Evolutionary conservation across 805 yeast genomes (phyloP).

Genomic region (Kazachstania psychrophila): DNA sequence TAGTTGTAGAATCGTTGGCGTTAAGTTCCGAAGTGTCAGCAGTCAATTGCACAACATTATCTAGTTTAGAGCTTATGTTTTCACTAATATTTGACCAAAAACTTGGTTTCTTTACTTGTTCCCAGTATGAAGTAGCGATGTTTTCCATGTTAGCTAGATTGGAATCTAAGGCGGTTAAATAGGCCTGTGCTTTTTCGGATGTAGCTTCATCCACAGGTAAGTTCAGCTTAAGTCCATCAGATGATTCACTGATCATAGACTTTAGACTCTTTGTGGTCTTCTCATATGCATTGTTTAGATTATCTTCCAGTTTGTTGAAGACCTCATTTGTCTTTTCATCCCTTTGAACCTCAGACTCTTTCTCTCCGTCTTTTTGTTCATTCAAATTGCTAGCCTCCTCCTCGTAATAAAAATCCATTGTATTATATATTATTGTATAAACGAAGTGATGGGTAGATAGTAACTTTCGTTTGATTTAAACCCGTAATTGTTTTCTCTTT

Average conservation of each 20-base stretch:
- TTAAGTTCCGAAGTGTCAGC: slow-evolving; percentile 5
- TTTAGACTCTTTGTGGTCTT: slow-evolving; percentile 19
- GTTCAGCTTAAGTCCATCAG: slow-evolving; percentile 22
- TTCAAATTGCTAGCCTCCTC: slow-evolving; percentile 17
- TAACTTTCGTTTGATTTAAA: too few relatives aligned
- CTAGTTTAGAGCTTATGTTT: slow-evolving; percentile 16
- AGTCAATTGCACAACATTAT: slow-evolving; percentile 14
- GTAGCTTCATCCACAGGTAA: slow-evolving; percentile 18
- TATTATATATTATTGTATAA: too few relatives aligned
- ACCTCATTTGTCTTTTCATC: slow-evolving; percentile 45
- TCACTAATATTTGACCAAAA: slow-evolving; percentile 25
- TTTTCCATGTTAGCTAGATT: slow-evolving; percentile 68
- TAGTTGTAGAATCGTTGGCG: slow-evolving; percentile 22
- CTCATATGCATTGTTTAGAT: slow-evolving; percentile 34
- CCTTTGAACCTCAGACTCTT: slow-evolving; percentile 4
- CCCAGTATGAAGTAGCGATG: slow-evolving; percentile 43
- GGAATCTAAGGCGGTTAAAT: slow-evolving; percentile 62
- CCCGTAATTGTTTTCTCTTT: too few relatives aligned
- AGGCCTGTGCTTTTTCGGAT: slow-evolving; percentile 43
- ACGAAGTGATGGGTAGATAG: too few relatives aligned
- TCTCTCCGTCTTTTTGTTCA: slow-evolving; percentile 1
- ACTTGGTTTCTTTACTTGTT: slow-evolving; percentile 17
- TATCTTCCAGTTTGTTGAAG: slow-evolving; percentile 43
- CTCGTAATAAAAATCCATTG: slow-evolving; percentile 27
- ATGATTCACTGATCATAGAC: slow-evolving; percentile 13